Conservation (phyloP, 305 asterid species). For the Solanum chacoense region DNA sequence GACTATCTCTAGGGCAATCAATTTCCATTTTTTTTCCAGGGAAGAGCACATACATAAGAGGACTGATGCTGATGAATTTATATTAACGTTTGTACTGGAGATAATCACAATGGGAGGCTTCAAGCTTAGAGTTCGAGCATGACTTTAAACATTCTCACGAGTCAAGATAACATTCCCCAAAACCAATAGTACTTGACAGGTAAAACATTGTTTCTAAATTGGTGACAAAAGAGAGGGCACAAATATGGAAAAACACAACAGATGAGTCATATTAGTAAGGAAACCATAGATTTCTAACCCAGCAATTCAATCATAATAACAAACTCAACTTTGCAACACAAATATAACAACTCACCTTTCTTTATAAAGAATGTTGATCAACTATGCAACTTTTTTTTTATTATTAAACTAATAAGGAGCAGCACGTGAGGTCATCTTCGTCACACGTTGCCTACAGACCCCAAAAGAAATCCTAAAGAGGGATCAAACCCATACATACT, state of each 20-base stretch:
- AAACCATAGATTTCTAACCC: background rate
- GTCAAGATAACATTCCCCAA: background rate
- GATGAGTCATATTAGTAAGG: background rate
- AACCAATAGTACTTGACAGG: background rate
- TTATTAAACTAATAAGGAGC: background rate
- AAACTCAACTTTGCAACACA: background rate
- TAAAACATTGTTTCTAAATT: background rate
- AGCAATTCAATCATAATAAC: background rate
- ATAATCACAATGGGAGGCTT: background rate
- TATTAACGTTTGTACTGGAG: background rate
- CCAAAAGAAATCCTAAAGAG: background rate
- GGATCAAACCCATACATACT: background rate
- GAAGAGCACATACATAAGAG: background rate
- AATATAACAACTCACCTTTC: background rate
- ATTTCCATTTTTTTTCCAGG: background rate
- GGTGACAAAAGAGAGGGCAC: background rate
- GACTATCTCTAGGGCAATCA: conserved; percentile 23
- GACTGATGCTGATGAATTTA: background rate
- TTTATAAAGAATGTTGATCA: background rate
- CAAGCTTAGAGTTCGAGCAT: background rate
- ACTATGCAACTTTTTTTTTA: background rate
- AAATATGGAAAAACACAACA: background rate
- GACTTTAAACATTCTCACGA: too few species aligned
- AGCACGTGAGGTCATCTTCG: background rate
- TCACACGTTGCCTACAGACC: background rate